These are phyloP conservation scores for Arthrobotrys musiformis DNA, from an alignment of 2,329 filamentous ascomycete species.

Conservation along the genomic window DNA sequence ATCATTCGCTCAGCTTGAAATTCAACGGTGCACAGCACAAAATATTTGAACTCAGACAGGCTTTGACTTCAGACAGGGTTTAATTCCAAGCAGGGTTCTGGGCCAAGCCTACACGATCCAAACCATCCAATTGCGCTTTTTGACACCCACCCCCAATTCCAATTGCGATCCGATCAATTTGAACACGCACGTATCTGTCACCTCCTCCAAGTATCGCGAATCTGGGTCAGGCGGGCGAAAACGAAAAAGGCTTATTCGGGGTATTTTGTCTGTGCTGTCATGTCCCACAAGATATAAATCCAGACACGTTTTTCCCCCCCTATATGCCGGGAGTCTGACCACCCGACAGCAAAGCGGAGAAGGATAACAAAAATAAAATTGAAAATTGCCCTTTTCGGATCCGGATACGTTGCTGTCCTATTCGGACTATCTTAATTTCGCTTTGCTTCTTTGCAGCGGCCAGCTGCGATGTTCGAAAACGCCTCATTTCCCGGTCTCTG, in stretches of 20 bases:
- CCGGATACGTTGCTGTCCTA: constrained; percentile 25
- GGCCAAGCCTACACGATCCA: not conserved
- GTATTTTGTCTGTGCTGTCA: not conserved
- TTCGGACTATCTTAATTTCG: constrained; percentile 2
- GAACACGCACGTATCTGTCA: not conserved
- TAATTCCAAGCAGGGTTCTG: not conserved
- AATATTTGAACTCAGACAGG: constrained; percentile 13
- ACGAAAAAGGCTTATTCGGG: constrained; percentile 33
- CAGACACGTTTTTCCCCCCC: constrained; percentile 16
- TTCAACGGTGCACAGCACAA: not conserved
- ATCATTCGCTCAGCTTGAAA: not conserved
- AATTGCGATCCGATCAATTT: constrained; percentile 8
- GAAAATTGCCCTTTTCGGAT: constrained; percentile 33
- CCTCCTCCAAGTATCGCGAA: constrained; percentile 32
- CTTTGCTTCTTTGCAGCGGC: constrained; percentile 32
- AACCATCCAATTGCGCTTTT: constrained; percentile 7
- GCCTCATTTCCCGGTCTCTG: constrained; percentile 27
- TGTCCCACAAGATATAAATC: constrained; percentile 31
- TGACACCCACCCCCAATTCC: not conserved
- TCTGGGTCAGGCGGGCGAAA: constrained; percentile 18
- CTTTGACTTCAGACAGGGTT: not conserved
- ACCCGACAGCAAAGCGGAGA: not conserved
- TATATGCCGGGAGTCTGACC: constrained; percentile 27
- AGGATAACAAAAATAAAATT: constrained; percentile 17
- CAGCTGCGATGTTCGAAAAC: constrained; percentile 19